A percentile compares a stretch with the other conserved stretches of the same genome.
These are phyloP conservation scores for Butyriboletus loyo DNA, from an alignment of 768 basidiomycete genomes.

Conservation along the genomic window DNA sequence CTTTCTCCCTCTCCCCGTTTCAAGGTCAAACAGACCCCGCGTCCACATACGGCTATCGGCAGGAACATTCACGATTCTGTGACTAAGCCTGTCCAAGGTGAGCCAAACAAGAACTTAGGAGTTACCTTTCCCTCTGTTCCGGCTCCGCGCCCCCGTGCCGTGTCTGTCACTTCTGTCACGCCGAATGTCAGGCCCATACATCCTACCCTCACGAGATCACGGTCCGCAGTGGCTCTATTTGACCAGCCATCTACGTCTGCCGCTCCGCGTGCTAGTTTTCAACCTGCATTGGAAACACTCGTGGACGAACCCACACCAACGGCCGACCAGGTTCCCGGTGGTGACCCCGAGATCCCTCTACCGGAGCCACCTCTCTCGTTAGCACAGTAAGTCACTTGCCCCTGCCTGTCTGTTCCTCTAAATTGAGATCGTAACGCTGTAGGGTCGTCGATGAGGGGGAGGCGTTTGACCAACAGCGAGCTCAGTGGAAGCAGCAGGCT, in stretches of 20 bases:
- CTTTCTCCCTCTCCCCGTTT: constrained; percentile 75
- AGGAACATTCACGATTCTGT: constrained; percentile 49
- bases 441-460: constrained; percentile 70
- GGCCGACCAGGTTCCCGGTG: neutral
- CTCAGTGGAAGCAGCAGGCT: constrained; percentile 65
- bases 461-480: constrained; percentile 58
- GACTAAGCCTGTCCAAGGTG: constrained; percentile 37
- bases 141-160: constrained; percentile 20
- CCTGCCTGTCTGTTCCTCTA: neutral
- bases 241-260: constrained; percentile 6
- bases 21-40: constrained; percentile 42
- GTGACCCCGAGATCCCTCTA: constrained; percentile 51
- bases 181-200: neutral
- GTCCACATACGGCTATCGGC: constrained; percentile 15
- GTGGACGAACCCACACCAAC: constrained; percentile 11
- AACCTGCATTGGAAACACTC: constrained; percentile 20
- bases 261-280: constrained; percentile 2
- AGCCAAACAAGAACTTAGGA: neutral
- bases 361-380: constrained; percentile 62
- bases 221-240: constrained; percentile 20
- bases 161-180: constrained; percentile 8
- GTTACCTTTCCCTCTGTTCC: constrained; percentile 8
- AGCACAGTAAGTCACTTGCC: constrained; percentile 32
- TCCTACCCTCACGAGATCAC: constrained; percentile 17
- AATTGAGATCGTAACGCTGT: neutral